Conservation (phyloP, 2,329 filamentous ascomycete species). For the Neonectria coccinea region DNA sequence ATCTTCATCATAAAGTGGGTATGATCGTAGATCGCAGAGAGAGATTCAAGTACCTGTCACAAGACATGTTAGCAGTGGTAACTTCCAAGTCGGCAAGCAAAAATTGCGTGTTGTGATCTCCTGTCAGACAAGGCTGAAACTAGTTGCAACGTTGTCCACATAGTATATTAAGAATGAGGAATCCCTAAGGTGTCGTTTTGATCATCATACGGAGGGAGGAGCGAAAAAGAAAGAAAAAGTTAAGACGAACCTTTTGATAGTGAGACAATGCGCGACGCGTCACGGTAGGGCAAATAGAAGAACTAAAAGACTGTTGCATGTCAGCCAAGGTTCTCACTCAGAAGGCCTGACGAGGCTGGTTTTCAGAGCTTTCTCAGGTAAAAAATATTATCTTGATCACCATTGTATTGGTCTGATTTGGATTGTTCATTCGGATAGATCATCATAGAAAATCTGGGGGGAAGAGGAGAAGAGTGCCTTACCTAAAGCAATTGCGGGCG, state of each 20-base stretch:
- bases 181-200: constrained; percentile 72
- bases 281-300: constrained; percentile 21
- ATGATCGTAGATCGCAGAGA: constrained; percentile 20
- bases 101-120: constrained; percentile 48
- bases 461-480: constrained; percentile 29
- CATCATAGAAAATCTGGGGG: constrained; percentile 48
- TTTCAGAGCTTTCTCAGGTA: constrained; percentile 63
- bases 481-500: constrained; percentile 37
- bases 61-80: constrained; percentile 52
- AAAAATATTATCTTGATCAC: constrained; percentile 62
- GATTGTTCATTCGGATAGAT: constrained; percentile 66
- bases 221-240: constrained; percentile 12
- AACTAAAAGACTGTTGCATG: constrained; percentile 25
- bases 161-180: constrained; percentile 75
- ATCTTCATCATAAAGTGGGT: constrained; percentile 67
- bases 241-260: constrained; percentile 61
- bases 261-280: constrained; percentile 15
- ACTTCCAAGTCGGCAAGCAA: constrained; percentile 30
- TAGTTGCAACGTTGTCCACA: constrained; percentile 70
- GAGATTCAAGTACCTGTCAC: constrained; percentile 56
- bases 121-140: constrained; percentile 78
- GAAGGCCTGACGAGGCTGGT: constrained; percentile 30
- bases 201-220: constrained; percentile 65
- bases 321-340: constrained; percentile 33
- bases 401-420: constrained; percentile 71